Base-by-base conservation (phyloP, 208 protist genomes). In the Acanthamoeba sp. region DNA sequence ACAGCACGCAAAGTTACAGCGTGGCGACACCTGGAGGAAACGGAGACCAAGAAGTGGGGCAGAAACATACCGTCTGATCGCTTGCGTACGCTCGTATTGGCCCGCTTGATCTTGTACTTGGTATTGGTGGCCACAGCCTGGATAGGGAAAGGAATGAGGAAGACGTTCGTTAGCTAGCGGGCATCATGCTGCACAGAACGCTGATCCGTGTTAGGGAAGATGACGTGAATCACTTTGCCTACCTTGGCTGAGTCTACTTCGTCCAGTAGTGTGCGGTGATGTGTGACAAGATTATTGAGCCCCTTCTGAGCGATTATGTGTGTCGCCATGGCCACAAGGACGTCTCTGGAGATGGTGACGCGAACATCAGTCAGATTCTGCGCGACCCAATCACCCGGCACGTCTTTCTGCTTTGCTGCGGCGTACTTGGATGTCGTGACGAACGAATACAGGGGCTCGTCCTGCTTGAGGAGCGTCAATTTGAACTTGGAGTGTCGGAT, bases 161-260 rank as follows among this genome's bases (percentile, higher is more conserved):
- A n/a, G n/a, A n/a, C n/a, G n/a, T n/a, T n/a, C n/a, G n/a, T n/a
- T n/a, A n/a, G n/a, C n/a, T n/a, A n/a, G n/a, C n/a, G n/a, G n/a
- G n/a, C n/a, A n/a, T n/a, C n/a, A n/a, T n/a, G n/a, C n/a, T n/a
- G n/a, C n/a, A n/a, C n/a, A n/a, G n/a, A n/a, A n/a, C n/a, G n/a
- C n/a, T n/a, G n/a, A n/a, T n/a, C n/a, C n/a, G n/a, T n/a, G n/a
- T n/a, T n/a, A n/a, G n/a, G 34, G 34, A 57, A 36, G 29, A 55
- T 9, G 29, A 20, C n/a, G n/a, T n/a, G n/a, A n/a, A n/a, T n/a
- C n/a, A n/a, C n/a, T n/a, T n/a, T n/a, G n/a, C n/a, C n/a, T n/a
- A 62, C 78, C 16, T 89, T 89, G 29, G 82, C 82, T 20, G 82
- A 89, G 82, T 89, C 82, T 18, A 89, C 82, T 62, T 89, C 82